Base-by-base conservation (phyloP, 257 asterid species). In the Capsicum pubescens region DNA sequence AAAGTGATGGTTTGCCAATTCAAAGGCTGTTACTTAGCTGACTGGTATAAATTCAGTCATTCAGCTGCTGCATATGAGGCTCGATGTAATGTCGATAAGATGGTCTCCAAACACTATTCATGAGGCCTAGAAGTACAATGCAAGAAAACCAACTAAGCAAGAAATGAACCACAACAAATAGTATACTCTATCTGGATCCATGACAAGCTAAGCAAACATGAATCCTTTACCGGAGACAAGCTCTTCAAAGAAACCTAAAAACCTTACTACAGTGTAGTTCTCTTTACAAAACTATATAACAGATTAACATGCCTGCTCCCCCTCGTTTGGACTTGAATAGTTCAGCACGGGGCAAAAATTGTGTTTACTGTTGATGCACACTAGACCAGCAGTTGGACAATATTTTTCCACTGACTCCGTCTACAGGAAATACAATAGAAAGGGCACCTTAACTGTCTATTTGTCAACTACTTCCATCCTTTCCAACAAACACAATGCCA, bases 101-200 rank as follows among this genome's bases (percentile, higher is more conserved):
- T 58, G n/a, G 16, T 72, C 58, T 19, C 80, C 80, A 72, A 10
- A 72, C 39, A 72, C n/a, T 44, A 72, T 19, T 50, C 16, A 72
- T 72, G 39, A 19, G n/a, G 9, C 59, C 80, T 11, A 48, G 42
- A 19, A 72, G 80, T 9, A 72, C 15, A 70, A 70, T 46, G 32
- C 56, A 17, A 6, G 57, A 39, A 36, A 68, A 68, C 50, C 26
- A n/a, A 13, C 58, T 11, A 72, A 72, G 80, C 59, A 72, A 72
- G 80, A 72, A 72, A 21, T 48, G 59, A n/a, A 46, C 80, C 59
- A 72, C 59, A 1, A 19, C n/a, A 72, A 48, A 72, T 11, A 72
- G 58, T n/a, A 72, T 11, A 19, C 57, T 46, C 80, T 19, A 72
- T 70, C 79, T 70, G 79, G 79, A 70, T 17, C 56, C 79, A 44